phyloP scores from a whole-genome alignment of 2,329 filamentous ascomycete species.

The Aspergillus japonicus region DNA sequence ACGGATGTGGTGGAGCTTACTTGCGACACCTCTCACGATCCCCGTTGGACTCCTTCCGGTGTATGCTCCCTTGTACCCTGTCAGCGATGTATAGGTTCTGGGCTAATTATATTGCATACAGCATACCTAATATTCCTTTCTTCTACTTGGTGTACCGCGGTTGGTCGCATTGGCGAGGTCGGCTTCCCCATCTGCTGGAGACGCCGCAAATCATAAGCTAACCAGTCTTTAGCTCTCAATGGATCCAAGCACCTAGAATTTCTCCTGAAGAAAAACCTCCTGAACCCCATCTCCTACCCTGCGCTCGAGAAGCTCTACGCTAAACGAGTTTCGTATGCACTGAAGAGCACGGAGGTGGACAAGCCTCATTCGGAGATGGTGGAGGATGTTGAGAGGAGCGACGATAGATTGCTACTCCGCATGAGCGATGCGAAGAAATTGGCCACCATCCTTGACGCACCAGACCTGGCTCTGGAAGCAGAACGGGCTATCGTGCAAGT shows the following conservation, averaged over 20 bases:
- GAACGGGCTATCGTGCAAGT: conserved; percentile 77
- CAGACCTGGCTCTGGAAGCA: conserved; percentile 69
- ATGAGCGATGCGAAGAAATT: conserved; percentile 56
- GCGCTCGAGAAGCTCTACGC: conserved; percentile 74
- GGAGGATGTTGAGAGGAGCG: conserved; percentile 39
- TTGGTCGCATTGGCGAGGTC: conserved; percentile 81
- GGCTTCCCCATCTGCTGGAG: conserved; percentile 20
- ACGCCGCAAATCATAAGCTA: conserved; percentile 27
- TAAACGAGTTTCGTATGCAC: conserved; percentile 35
- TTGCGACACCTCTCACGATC: conserved; percentile 77
- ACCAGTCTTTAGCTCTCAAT: conserved; percentile 58
- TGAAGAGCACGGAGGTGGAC: conserved; percentile 27
- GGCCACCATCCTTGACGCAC: conserved; percentile 63
- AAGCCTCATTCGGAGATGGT: conserved; percentile 32
- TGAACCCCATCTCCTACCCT: conserved; percentile 64
- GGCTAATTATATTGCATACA: conserved; percentile 37
- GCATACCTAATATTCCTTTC: conserved; percentile 90
- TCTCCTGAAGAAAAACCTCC: conserved; percentile 70
- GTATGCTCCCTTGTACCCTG: conserved; percentile 52
- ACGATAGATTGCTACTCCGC: conserved; percentile 48
- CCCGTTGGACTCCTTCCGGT: conserved; percentile 83
- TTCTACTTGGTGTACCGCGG: conserved; percentile 90
- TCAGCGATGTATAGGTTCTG: neutral
- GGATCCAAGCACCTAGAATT: conserved; percentile 85
- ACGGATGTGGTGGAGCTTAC: conserved; percentile 75